Conservation (phyloP, 768 basidiomycete species). For the Phallus indusiatus region DNA sequence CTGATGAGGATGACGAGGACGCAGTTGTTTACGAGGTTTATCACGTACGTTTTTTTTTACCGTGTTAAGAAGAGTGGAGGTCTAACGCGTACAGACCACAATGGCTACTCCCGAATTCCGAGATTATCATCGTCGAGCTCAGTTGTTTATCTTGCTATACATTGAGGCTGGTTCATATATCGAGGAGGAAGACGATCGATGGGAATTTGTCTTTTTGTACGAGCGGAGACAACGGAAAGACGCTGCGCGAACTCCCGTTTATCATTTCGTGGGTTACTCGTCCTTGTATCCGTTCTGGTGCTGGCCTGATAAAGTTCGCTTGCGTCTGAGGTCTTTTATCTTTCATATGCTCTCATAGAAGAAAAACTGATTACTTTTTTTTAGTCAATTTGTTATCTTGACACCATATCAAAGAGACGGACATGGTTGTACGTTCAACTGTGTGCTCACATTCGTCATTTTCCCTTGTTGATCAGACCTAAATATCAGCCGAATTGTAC, state of each 20-base stretch:
- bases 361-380: background rate
- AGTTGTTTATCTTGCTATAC: constrained; percentile 87
- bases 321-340: constrained; percentile 65
- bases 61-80: background rate
- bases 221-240: constrained; percentile 67
- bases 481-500: constrained; percentile 69
- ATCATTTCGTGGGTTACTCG: constrained; percentile 93
- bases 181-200: constrained; percentile 83
- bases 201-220: constrained; percentile 88
- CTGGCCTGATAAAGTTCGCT: constrained; percentile 82
- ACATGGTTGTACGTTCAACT: constrained; percentile 67
- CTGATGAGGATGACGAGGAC: constrained; percentile 44
- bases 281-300: constrained; percentile 94
- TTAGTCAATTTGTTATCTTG: constrained; percentile 88
- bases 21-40: constrained; percentile 81
- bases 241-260: constrained; percentile 42
- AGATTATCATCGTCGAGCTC: constrained; percentile 89
- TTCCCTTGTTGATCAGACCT: background rate
- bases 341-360: background rate
- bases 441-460: background rate
- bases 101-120: constrained; percentile 82
- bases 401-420: constrained; percentile 84
- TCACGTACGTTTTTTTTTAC: constrained; percentile 49
- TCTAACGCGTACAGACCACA: constrained; percentile 44
- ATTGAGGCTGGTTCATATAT: constrained; percentile 96